Base-by-base conservation (phyloP, 768 basidiomycete genomes). In the Coprinopsis sp. region DNA sequence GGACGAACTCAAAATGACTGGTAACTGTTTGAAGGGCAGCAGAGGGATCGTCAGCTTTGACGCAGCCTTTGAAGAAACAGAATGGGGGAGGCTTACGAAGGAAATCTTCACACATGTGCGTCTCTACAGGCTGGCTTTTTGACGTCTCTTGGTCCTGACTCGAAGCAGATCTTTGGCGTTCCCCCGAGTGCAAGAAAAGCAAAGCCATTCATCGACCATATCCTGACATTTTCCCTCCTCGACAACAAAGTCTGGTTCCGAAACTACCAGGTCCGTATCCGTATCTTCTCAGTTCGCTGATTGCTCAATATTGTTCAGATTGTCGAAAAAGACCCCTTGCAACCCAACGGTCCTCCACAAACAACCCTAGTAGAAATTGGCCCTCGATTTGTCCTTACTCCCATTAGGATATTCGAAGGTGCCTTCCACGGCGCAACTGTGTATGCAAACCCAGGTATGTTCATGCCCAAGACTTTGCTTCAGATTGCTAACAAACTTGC, bases 1-100 rank as follows among this genome's bases (percentile, higher is more conserved):
- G 96, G 96, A 98, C 68, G 96, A 99, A 66, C 75, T 99, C 54
- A 98, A 98, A 72, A 89, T 99, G 94, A 95, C 93, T 6, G 96
- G 96, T 25, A 98, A 99, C 64, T 99, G 96, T 65, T 67, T 99
- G 54, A 96, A 95, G 67, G 96, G 96, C 14, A 90, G 89, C 58
- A 72, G 96, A 44, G 95, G 94, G 4, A 69, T 98, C 44, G 68
- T 98, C 53, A 90, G 88, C 61, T 99, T 99, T 63, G 94, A 96
- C 66, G 79, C 83, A 50, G 79, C 73, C 33, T 98, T 96, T 64
- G 91, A 97, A 37, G 81, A 88, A 42, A 85, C 79, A 43, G 91
- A 87, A 68, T 93, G 86, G 82, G 88, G 84, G 28, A 78, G 74
- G 51, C 64, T 94, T 59, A 84, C 86, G 49, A 97, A 94, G 70